Evolutionary conservation across 2,329 filamentous ascomycete genomes (phyloP), one percentile per base, ranked within the genome.

Genomic region (Drechslerella coelobrocha): DNA sequence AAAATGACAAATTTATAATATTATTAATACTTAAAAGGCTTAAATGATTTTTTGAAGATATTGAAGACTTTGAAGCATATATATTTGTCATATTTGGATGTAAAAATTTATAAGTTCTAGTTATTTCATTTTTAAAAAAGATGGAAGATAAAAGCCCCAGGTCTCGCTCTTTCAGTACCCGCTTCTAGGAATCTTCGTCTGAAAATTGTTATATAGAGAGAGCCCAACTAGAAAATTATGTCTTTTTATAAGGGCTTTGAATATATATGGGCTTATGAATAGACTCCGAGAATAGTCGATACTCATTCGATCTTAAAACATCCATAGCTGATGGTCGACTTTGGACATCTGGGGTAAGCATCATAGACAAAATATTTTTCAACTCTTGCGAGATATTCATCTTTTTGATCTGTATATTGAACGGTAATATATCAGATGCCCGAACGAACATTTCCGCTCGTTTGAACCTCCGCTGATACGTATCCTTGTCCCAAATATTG

Each of bases 271-370:
- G 55, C 43, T 27, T 56, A 45, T 56, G 21, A 56, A 27, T 47
- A 56, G 53, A 56, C 53, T 56, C 39, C 8, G 37, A 56, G 53
- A 56, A 45, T 45, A 56, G 43, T 56, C 53, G 53, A 56, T 45
- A 56, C 53, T 56, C 53, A 47, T 45, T 27, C 53, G 53, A 56
- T 45, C 37, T 45, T 56, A 56, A 56, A 56, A 56, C 53, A 56
- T 56, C 53, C 17, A 27, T 31, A 56, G 53, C 53, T 47, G 53
- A 56, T 27, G 53, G 53, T 45, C 53, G 53, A 56, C 53, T 56
- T 45, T 45, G 34, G 53, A 19, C 53, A 56, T 56, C 53, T 23
- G 53, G 53, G 34, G 45, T 56, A 31, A 56, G 53, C 53, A 56
- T 56, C 53, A 56, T 47, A 56, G 37, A 19, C 37, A 56, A 31